Percentiles rank a stretch among this genome's conserved stretches.
phyloP scores from a whole-genome alignment of 179 eudicot species.

The Dionaea muscipula region DNA sequence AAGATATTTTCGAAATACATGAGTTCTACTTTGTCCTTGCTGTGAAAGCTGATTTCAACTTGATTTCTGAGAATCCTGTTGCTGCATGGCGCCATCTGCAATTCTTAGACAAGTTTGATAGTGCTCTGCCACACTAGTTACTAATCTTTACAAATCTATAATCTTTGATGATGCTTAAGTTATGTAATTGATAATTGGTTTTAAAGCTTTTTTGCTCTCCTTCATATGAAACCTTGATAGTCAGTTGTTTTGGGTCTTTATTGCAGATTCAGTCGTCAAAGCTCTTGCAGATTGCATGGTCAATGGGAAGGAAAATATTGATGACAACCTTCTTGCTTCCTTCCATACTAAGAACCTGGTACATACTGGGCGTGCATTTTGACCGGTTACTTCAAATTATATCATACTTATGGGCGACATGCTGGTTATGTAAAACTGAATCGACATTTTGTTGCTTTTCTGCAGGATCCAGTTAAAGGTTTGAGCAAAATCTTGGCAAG shows the following conservation, averaged over 20 bases:
- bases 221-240: too few relatives aligned
- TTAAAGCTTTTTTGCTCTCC: not conserved
- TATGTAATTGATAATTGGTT: too few relatives aligned
- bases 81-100: not conserved
- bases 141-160: too few relatives aligned
- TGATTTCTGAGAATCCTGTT: not conserved
- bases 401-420: not conserved
- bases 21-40: too few relatives aligned
- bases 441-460: not conserved
- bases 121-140: too few relatives aligned
- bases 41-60: too few relatives aligned
- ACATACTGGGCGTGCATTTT: not conserved
- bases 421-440: not conserved
- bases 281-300: slow-evolving; percentile 46
- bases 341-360: slow-evolving; percentile 41
- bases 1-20: too few relatives aligned
- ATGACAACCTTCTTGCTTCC: slow-evolving; percentile 34
- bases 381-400: not conserved
- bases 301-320: slow-evolving; percentile 71
- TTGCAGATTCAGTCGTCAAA: slow-evolving; percentile 45
- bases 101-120: too few relatives aligned
- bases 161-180: too few relatives aligned
- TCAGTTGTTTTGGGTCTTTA: slow-evolving; percentile 5
- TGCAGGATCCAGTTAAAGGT: slow-evolving; percentile 40
- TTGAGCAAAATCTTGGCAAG: slow-evolving; percentile 39